Conservation (phyloP, 2,329 filamentous ascomycete species). For the Pseudogymnoascus sp. region DNA sequence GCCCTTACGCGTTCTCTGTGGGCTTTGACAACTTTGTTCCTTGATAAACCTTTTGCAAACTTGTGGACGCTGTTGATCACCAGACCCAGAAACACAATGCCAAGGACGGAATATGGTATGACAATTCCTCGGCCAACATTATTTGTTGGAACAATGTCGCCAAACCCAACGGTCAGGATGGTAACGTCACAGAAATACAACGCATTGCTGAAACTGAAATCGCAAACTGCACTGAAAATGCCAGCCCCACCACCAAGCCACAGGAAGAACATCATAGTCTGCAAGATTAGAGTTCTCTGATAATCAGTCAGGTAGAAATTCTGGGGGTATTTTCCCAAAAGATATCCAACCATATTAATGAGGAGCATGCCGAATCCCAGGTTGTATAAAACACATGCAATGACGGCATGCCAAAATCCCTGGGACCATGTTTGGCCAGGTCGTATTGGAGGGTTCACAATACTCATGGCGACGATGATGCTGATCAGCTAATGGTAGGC, state of each 20-base stretch:
- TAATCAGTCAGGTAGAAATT: slow-evolving; percentile 58
- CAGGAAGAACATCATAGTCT: slow-evolving; percentile 62
- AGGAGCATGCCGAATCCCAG: slow-evolving; percentile 54
- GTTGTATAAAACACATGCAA: slow-evolving; percentile 55
- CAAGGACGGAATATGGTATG: slow-evolving; percentile 59
- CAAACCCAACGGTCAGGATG: slow-evolving; percentile 52
- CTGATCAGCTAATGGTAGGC: slow-evolving; percentile 40
- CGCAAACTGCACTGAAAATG: slow-evolving; percentile 50
- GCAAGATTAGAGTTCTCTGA: slow-evolving; percentile 60
- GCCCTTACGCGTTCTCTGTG: slow-evolving; percentile 48
- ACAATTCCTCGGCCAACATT: slow-evolving; percentile 49
- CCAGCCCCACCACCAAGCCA: slow-evolving; percentile 59
- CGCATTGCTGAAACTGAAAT: slow-evolving; percentile 51
- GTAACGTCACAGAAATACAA: slow-evolving; percentile 55
- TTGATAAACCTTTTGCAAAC: slow-evolving; percentile 50
- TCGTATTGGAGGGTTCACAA: slow-evolving; percentile 40
- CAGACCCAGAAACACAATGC: slow-evolving; percentile 61
- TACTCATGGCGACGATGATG: slow-evolving; percentile 48
- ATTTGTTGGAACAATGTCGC: slow-evolving; percentile 49
- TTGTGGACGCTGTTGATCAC: slow-evolving; percentile 57
- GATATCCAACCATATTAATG: slow-evolving; percentile 62
- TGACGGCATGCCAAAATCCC: slow-evolving; percentile 61
- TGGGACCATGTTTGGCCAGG: slow-evolving; percentile 50
- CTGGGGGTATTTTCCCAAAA: slow-evolving; percentile 59
- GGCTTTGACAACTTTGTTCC: slow-evolving; percentile 52